phyloP scores from a whole-genome alignment of 2,329 filamentous ascomycete species.

The Claviceps monticola region DNA sequence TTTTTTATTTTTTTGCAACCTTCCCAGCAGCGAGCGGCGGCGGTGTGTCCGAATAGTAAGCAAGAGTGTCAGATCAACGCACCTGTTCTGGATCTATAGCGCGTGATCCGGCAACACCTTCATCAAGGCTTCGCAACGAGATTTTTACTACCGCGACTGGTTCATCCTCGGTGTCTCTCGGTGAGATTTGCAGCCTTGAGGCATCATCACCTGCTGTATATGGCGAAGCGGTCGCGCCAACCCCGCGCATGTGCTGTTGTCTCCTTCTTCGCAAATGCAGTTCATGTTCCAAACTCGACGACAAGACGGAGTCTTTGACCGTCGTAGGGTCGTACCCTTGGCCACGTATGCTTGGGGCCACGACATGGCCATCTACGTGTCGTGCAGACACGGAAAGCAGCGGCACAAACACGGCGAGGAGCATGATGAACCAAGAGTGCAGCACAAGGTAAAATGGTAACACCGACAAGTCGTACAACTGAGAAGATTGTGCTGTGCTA shows the following conservation, averaged over 20 bases:
- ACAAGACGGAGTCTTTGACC: not conserved
- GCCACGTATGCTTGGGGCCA: not conserved
- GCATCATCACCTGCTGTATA: not conserved
- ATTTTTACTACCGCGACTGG: not conserved
- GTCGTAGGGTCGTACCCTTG: not conserved
- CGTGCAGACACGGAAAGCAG: not conserved
- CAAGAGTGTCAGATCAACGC: not conserved
- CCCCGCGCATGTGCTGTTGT: not conserved
- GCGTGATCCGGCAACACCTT: not conserved
- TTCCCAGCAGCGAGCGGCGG: not conserved
- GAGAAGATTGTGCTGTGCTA: not conserved
- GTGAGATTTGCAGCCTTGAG: not conserved
- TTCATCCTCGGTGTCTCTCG: not conserved
- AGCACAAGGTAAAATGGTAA: too few species aligned
- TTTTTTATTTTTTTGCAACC: not conserved
- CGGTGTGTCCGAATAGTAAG: too few species aligned
- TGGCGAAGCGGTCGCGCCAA: not conserved
- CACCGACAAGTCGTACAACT: not conserved
- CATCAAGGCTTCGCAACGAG: not conserved
- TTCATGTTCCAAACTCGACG: not conserved
- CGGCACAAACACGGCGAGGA: not conserved
- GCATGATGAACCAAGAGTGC: not conserved
- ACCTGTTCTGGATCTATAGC: not conserved
- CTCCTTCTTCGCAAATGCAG: too few species aligned
- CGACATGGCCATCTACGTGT: not conserved